phyloP scores from a whole-genome alignment of 495 filamentous ascomycete genomes.

The Platismatia glauca region DNA sequence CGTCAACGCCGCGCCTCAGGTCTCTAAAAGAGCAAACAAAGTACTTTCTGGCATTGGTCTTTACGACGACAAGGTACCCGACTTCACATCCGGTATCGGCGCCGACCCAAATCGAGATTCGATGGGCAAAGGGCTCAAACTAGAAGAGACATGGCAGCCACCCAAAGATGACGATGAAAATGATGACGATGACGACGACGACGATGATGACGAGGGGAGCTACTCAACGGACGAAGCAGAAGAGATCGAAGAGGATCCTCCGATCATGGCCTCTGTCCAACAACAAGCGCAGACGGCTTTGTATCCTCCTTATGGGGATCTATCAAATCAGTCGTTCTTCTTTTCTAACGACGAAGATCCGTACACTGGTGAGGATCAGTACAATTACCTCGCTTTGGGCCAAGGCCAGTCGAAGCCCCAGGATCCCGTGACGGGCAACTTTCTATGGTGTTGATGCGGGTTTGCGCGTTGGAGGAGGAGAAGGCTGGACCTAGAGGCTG shows the following conservation, averaged over 20 bases:
- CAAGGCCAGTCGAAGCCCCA: constrained; percentile 20
- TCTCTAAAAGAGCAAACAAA: constrained; percentile 44
- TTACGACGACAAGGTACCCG: constrained; percentile 56
- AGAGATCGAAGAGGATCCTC: constrained; percentile 17
- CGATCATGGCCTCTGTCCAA: constrained; percentile 3
- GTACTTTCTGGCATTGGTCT: constrained; percentile 78
- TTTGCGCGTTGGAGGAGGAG: neutral
- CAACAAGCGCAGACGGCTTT: constrained; percentile 29
- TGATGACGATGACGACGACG: constrained; percentile 39
- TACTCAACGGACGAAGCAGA: constrained; percentile 35
- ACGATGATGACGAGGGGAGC: constrained; percentile 30
- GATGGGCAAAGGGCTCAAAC: constrained; percentile 64
- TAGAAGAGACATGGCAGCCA: constrained; percentile 78
- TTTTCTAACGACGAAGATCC: constrained; percentile 34
- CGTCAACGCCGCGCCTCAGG: constrained; percentile 22
- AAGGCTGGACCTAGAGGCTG: constrained; percentile 3
- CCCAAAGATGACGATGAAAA: constrained; percentile 50
- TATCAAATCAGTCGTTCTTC: constrained; percentile 41
- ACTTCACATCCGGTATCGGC: constrained; percentile 33
- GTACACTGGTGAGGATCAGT: constrained; percentile 26
- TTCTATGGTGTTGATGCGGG: constrained; percentile 17
- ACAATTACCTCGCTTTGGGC: constrained; percentile 23
- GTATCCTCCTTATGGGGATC: constrained; percentile 27
- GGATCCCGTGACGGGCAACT: constrained; percentile 13
- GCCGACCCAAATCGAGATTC: constrained; percentile 28